phyloP scores from a whole-genome alignment of 257 asterid genomes.

The Nicotiana paniculata region DNA sequence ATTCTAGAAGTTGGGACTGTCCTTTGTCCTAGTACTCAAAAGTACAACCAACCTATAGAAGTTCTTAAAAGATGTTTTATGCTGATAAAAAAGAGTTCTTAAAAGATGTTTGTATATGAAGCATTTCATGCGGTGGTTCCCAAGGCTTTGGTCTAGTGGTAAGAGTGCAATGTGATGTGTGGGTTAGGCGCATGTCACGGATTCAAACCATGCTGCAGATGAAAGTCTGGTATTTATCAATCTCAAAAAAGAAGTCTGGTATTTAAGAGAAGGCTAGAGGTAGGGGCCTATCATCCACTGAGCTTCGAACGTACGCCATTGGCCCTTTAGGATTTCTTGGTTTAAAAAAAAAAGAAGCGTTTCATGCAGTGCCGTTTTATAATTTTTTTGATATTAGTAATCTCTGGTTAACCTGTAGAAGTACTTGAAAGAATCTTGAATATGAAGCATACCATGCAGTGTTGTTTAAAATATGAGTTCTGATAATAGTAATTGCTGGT shows the following conservation, averaged over 20 bases:
- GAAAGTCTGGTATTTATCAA: too few species aligned
- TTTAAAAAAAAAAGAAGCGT: not conserved
- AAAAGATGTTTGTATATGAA: not conserved
- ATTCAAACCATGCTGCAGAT: not conserved
- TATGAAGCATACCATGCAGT: not conserved
- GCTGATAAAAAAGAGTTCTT: not conserved
- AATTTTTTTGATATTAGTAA: not conserved
- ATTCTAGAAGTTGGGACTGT: not conserved
- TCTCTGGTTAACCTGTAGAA: not conserved
- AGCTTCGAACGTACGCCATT: not conserved
- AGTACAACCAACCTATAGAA: not conserved
- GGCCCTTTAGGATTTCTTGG: not conserved
- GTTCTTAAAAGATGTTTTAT: too few species aligned
- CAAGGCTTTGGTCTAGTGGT: not conserved
- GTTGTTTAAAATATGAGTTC: not conserved
- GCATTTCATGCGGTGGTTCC: not conserved
- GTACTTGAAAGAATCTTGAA: not conserved
- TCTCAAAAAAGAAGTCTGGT: too few species aligned
- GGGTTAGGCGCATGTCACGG: not conserved
- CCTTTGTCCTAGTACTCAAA: not conserved
- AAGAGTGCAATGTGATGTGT: not conserved
- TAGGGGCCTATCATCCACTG: not conserved
- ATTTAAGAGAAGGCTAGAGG: not conserved
- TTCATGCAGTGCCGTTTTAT: not conserved
- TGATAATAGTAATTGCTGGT: not conserved